phyloP scores from a whole-genome alignment of 345 rosid species.

The Salix viminalis region DNA sequence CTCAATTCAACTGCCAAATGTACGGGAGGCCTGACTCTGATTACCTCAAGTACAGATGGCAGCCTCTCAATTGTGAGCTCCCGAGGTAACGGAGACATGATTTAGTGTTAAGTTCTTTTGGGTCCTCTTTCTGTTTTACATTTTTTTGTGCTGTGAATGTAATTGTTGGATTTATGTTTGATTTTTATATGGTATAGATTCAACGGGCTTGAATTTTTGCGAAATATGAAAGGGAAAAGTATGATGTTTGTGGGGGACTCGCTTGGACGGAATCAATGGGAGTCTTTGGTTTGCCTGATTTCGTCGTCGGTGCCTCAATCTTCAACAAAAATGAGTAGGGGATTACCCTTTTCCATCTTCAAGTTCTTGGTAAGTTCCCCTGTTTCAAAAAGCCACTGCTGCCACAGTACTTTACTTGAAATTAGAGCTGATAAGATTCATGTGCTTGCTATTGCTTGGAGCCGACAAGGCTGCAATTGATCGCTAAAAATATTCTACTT shows the following conservation, averaged over 20 bases:
- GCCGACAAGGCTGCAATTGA: neutral
- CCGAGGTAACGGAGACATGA: slow-evolving; percentile 48
- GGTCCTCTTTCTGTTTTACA: neutral
- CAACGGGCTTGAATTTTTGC: slow-evolving; percentile 62
- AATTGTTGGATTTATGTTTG: neutral
- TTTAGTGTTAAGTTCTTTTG: neutral
- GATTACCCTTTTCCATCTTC: slow-evolving; percentile 71
- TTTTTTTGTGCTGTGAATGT: neutral
- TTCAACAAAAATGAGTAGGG: slow-evolving; percentile 51
- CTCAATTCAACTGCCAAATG: slow-evolving; percentile 72
- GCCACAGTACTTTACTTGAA: neutral
- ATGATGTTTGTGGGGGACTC: slow-evolving; percentile 97
- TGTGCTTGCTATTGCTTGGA: neutral
- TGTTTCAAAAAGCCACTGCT: neutral
- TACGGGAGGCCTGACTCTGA: slow-evolving; percentile 85
- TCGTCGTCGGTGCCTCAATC: slow-evolving; percentile 48
- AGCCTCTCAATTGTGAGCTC: slow-evolving; percentile 74
- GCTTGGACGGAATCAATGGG: slow-evolving; percentile 83
- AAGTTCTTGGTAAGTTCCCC: slow-evolving; percentile 50
- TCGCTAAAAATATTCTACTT: no score
- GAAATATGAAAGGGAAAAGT: slow-evolving; percentile 59
- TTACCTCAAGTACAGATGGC: slow-evolving; percentile 85
- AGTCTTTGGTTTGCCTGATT: slow-evolving; percentile 84
- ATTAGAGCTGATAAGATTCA: neutral
- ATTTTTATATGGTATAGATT: slow-evolving; percentile 39